These are phyloP conservation scores for Syzygium oleosum DNA, from an alignment of 345 rosid genomes.

Conservation along the genomic window DNA sequence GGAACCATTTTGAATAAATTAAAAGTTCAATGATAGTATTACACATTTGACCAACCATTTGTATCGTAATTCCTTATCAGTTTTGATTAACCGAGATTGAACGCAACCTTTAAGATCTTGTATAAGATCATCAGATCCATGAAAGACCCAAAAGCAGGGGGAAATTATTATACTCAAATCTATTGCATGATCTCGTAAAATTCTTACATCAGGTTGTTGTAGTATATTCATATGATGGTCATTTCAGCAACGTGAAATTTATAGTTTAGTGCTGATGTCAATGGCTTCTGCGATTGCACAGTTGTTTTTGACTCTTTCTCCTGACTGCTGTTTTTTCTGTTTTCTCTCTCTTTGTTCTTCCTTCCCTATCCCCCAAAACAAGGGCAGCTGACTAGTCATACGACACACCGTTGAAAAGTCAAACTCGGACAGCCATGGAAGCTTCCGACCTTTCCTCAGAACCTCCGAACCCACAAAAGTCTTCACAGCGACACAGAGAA, in stretches of 20 bases:
- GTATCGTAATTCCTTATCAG: not conserved
- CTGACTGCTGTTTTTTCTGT: not conserved
- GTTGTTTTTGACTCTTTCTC: not conserved
- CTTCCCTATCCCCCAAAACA: not conserved
- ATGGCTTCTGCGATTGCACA: not conserved
- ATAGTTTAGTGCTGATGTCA: accelerated
- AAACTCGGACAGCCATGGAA: not conserved
- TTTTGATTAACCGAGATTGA: not conserved
- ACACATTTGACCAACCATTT: too few relatives aligned
- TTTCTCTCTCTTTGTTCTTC: not conserved
- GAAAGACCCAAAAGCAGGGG: not conserved
- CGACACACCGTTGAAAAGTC: not conserved
- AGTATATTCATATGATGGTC: not conserved
- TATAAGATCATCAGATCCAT: not conserved
- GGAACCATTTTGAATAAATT: too few relatives aligned
- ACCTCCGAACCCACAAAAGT: not conserved
- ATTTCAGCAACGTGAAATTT: not conserved
- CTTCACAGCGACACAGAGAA: not conserved
- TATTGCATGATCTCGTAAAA: not conserved
- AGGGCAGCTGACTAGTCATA: not conserved
- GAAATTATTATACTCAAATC: not conserved
- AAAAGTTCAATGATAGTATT: too few relatives aligned
- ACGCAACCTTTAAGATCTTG: not conserved
- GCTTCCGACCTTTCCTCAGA: not conserved
- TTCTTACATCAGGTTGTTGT: not conserved